Base-by-base conservation (phyloP, 441 rosid genomes). In the Adansonia rubrostipa region DNA sequence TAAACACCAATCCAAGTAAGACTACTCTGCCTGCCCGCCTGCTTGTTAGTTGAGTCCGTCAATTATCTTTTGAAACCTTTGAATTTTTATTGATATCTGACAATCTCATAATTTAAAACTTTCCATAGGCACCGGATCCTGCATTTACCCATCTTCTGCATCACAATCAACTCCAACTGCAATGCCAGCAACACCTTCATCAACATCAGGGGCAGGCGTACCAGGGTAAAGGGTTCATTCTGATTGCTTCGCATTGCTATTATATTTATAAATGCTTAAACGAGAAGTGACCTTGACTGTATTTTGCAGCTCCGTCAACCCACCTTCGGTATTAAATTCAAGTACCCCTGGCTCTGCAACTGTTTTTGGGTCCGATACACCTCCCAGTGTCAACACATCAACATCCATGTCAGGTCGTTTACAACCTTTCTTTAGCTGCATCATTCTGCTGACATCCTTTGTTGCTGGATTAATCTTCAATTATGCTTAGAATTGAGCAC, bases 1-100 rank as follows among this genome's bases (percentile, higher is more conserved):
- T 91, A 40, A 86, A 60, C 84, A 69, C 78, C 33, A 93, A 97
- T 77, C 99, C 99, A 80, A 92, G 99, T 97, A 81, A 92, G 95
- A 78, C 73, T 51, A 10, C 40, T 36, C 40, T 3, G 40, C 40
- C 40, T 36, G 1, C 42, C 11, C 50, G 15, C 40, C 3, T 65
- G 10, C 13, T 63, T 40, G 8, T 73, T 69, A 15, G 0, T 66
- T 57, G 57, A 63, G 77, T 74, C 40, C 40, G 40, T 36, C 22
- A 15, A 45, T 66, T 47, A 70, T 68, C 11, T 74, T 50, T 50
- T 71, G 24, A 60, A 47, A 33, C 24, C 67, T 53, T 33, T 1
- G 51, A 61, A 64, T 40, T 56, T 74, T 54, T 58, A 40, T 40
- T 44, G 51, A 73, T 42, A 54, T 36, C 57, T 67, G 7, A 56